These are phyloP conservation scores for Hyphodiscus hymeniophilus DNA, from an alignment of 495 filamentous ascomycete genomes.

Conservation along the genomic window DNA sequence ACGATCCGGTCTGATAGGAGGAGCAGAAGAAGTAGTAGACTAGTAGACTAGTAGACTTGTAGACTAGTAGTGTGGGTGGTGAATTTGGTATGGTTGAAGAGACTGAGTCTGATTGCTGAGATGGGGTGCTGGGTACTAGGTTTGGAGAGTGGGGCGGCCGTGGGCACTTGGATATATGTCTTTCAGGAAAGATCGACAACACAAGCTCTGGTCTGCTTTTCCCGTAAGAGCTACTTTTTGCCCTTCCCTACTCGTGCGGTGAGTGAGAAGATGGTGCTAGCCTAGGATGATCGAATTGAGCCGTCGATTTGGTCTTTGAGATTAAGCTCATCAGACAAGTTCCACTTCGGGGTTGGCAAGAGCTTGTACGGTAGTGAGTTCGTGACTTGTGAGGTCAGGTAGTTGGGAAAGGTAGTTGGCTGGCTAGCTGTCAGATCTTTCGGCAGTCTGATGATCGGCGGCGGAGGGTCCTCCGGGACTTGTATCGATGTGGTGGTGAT, in stretches of 20 bases:
- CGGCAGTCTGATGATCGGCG: neutral
- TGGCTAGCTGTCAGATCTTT: constrained; percentile 13
- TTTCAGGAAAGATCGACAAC: constrained; percentile 20
- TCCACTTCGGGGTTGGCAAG: constrained; percentile 7
- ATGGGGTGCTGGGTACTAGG: too few relatives aligned
- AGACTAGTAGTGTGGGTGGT: too few relatives aligned
- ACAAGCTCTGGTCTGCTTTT: constrained; percentile 5
- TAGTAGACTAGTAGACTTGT: too few relatives aligned
- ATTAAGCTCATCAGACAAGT: constrained; percentile 15
- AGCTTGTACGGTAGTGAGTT: too few relatives aligned
- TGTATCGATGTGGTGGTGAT: neutral
- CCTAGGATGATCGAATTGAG: neutral
- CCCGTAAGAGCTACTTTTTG: constrained; percentile 1
- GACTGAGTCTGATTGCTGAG: neutral
- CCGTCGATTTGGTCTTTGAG: constrained; percentile 1
- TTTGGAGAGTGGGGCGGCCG: constrained; percentile 1
- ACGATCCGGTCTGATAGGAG: constrained; percentile 11
- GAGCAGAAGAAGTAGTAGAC: constrained; percentile 4
- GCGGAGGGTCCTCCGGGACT: neutral
- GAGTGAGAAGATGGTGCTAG: constrained; percentile 4
- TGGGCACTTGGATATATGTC: constrained; percentile 11
- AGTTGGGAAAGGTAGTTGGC: constrained; percentile 1
- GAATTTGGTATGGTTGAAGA: too few relatives aligned
- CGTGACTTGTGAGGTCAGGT: too few relatives aligned
- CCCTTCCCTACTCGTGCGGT: constrained; percentile 9